Percentiles rank a stretch among this genome's conserved stretches.
Conservation (phyloP, 345 rosid genomes). For the Erucastrum elatum region DNA sequence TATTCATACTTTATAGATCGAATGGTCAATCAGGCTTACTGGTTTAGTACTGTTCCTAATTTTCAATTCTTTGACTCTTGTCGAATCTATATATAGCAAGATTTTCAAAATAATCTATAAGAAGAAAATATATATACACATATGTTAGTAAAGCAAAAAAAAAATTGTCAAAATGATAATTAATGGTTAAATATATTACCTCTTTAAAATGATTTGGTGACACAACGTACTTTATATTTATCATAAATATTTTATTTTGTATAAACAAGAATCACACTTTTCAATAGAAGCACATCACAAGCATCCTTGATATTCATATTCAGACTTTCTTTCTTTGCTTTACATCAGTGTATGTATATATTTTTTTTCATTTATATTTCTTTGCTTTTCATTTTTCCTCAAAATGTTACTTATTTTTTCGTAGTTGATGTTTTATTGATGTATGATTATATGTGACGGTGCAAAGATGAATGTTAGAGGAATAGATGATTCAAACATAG, state of each 20-base stretch:
- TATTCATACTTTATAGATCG: too few relatives aligned
- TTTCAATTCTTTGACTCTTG: too few relatives aligned
- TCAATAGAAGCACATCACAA: not conserved
- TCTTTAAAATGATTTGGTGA: not conserved
- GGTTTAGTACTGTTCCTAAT: too few relatives aligned
- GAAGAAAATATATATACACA: not conserved
- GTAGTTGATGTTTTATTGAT: not conserved
- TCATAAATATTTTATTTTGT: not conserved
- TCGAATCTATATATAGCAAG: not conserved
- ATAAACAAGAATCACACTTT: not conserved
- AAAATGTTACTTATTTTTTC: too few relatives aligned
- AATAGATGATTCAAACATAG: not conserved
- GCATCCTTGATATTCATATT: not conserved
- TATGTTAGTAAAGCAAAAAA: not conserved
- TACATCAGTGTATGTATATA: not conserved
- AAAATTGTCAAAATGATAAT: not conserved
- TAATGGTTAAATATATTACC: not conserved
- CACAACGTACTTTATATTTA: not conserved
- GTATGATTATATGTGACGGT: not conserved
- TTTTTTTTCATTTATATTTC: not conserved
- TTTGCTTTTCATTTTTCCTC: not conserved
- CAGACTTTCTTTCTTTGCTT: not conserved
- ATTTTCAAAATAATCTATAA: not conserved
- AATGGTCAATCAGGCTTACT: too few relatives aligned
- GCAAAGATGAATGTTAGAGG: not conserved